Evolutionary conservation across 768 basidiomycete species (phyloP).

Genomic region (Trametes cubensis): DNA sequence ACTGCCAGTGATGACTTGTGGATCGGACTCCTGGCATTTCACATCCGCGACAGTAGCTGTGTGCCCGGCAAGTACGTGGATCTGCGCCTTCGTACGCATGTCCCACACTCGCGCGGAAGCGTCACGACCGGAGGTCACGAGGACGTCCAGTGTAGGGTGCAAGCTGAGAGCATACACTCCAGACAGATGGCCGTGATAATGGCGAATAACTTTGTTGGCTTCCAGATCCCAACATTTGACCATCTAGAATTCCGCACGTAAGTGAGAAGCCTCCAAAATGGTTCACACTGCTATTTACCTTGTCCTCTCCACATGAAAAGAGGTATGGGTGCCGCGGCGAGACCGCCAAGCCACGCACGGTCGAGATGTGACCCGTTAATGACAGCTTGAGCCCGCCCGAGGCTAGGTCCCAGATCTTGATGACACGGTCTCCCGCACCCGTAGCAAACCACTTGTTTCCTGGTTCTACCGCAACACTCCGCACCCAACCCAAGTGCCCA

Average conservation of each 20-base stretch:
- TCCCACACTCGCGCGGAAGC: slow-evolving; percentile 99
- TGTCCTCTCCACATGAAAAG: slow-evolving; percentile 97
- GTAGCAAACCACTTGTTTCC: slow-evolving; percentile 99
- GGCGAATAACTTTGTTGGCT: slow-evolving; percentile 97
- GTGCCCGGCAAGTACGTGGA: slow-evolving; percentile 92
- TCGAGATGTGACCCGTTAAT: slow-evolving; percentile 96
- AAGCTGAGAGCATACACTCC: slow-evolving; percentile 94
- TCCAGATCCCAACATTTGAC: slow-evolving; percentile 99
- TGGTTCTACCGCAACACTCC: slow-evolving; percentile 94
- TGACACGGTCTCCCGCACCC: slow-evolving; percentile 95
- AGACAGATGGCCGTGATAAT: slow-evolving; percentile 97
- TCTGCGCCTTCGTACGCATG: slow-evolving; percentile 97
- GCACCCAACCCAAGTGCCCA: slow-evolving; percentile 97
- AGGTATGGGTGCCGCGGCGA: slow-evolving; percentile 93
- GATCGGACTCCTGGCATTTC: slow-evolving; percentile 95
- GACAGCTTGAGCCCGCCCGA: slow-evolving; percentile 97
- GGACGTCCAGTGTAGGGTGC: slow-evolving; percentile 93
- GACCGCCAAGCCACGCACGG: slow-evolving; percentile 92
- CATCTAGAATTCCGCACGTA: slow-evolving; percentile 62
- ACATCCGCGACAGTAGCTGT: slow-evolving; percentile 95
- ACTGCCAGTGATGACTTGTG: slow-evolving; percentile 96
- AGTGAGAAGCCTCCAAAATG: background rate
- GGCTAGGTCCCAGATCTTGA: slow-evolving; percentile 99
- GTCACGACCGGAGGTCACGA: slow-evolving; percentile 95
- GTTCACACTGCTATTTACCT: slow-evolving; percentile 49